A percentile compares a stretch with the other conserved stretches of the same genome.
phyloP scores from a whole-genome alignment of 2,329 filamentous ascomycete species.

The Colletotrichum melonis region DNA sequence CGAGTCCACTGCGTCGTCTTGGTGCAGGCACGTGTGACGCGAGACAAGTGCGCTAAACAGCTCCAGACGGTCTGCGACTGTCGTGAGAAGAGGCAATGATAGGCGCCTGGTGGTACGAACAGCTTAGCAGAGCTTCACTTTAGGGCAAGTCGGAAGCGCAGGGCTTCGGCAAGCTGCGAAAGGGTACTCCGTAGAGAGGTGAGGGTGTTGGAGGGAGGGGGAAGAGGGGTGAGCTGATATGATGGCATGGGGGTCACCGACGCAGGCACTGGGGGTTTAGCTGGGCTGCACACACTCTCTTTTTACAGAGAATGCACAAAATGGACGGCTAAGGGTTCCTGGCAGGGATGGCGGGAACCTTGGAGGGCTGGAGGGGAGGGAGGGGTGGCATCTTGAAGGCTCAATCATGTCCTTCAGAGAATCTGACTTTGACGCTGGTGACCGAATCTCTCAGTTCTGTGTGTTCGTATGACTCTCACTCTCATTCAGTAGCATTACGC shows the following conservation, averaged over 20 bases:
- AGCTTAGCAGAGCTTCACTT: conserved; percentile 22
- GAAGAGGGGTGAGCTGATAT: conserved; percentile 2
- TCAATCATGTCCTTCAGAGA: background rate
- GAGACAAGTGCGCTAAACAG: background rate
- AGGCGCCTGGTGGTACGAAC: conserved; percentile 12
- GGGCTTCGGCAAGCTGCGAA: too few species aligned
- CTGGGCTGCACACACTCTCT: background rate
- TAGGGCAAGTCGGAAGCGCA: conserved; percentile 5
- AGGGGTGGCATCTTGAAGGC: background rate
- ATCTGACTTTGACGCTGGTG: too few species aligned
- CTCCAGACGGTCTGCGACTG: conserved; percentile 11
- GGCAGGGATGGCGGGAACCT: conserved; percentile 6
- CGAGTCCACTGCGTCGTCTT: conserved; percentile 11
- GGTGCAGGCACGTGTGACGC: conserved; percentile 17
- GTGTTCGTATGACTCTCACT: background rate
- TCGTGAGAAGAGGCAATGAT: conserved; percentile 26
- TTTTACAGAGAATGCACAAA: background rate
- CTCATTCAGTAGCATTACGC: background rate
- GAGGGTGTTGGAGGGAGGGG: background rate
- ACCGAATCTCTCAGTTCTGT: background rate
- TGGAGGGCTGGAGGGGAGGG: conserved; percentile 5
- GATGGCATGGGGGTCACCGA: conserved; percentile 26
- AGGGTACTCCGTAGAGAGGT: background rate
- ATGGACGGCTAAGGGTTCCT: conserved; percentile 11
- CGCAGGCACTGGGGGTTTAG: background rate